phyloP scores from a whole-genome alignment of 208 protist species.

The Paratrypanosoma confusum region DNA sequence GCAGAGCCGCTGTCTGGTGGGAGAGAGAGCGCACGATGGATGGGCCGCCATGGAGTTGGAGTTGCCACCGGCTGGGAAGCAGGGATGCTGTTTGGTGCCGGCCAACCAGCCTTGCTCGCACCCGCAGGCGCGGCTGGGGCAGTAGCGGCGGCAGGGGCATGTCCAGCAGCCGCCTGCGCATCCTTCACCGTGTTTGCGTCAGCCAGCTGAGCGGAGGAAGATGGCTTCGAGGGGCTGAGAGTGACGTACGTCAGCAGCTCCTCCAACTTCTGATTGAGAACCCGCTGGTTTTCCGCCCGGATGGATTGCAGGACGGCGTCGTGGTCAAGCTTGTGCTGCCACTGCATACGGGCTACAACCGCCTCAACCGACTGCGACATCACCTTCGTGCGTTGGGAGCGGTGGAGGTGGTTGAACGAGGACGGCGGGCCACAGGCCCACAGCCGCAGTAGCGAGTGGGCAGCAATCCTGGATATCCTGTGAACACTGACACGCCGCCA shows the following conservation, averaged over 20 bases:
- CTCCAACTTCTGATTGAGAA: background rate
- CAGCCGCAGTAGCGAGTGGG: no score
- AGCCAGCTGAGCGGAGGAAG: slow-evolving; percentile 10
- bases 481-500: no score
- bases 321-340: slow-evolving; percentile 2
- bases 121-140: background rate
- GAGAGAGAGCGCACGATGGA: background rate
- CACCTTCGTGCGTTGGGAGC: no score
- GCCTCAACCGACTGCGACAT: background rate
- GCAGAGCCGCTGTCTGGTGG: no score
- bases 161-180: background rate
- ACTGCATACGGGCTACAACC: background rate
- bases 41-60: background rate
- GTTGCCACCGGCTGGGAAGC: background rate
- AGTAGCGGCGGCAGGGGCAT: background rate
- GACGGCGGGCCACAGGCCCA: no score
- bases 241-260: background rate
- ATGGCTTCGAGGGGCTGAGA: slow-evolving; percentile 4
- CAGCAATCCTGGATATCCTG: no score
- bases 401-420: no score
- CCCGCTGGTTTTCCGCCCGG: slow-evolving; percentile 1
- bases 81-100: background rate
- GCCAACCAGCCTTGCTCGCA: background rate
- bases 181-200: slow-evolving; percentile 1
- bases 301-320: background rate